Conservation (phyloP, 2,329 filamentous ascomycete species). For the Colletotrichum sp. region DNA sequence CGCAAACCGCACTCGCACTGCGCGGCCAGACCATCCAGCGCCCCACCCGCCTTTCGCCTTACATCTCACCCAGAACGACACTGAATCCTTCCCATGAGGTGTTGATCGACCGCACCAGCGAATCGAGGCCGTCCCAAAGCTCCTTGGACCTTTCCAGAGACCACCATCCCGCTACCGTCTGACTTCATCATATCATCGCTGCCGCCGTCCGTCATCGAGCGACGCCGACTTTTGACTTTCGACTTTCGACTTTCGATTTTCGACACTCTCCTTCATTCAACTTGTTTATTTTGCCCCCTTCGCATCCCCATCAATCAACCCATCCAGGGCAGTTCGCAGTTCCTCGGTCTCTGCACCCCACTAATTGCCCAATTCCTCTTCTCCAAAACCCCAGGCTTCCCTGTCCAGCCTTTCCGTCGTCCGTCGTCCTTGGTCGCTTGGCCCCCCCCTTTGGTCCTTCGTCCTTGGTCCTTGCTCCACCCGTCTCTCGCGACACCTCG, state of each 20-base stretch:
- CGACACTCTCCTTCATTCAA: background rate
- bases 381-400: background rate
- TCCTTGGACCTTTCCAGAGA: background rate
- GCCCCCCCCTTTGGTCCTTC: slow-evolving; percentile 1
- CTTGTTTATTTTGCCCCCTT: background rate
- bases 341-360: background rate
- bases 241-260: background rate
- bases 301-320: background rate
- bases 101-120: background rate
- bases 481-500: background rate
- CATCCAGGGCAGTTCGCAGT: background rate
- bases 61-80: background rate
- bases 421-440: background rate
- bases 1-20: background rate
- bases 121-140: background rate
- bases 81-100: background rate
- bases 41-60: background rate
- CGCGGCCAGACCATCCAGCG: background rate
- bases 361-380: background rate
- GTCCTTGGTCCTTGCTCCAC: slow-evolving; percentile 7
- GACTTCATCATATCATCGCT: background rate
- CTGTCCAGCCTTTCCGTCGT: background rate
- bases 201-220: background rate
- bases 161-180: background rate
- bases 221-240: background rate